phyloP scores from a whole-genome alignment of 257 asterid species.

The Solanum clarkiae region DNA sequence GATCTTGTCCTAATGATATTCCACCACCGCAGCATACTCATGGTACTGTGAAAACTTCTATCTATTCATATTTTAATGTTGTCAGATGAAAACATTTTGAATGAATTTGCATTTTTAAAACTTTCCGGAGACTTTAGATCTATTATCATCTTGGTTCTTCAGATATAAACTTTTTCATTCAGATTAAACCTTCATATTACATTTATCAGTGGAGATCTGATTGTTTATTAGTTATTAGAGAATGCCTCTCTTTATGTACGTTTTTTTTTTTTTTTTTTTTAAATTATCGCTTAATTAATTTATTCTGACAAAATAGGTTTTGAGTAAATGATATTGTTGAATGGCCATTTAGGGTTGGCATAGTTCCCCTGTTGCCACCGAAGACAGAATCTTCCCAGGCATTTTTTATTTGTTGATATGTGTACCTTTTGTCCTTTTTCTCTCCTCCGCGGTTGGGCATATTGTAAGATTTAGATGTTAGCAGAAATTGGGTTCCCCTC shows the following conservation, averaged over 20 bases:
- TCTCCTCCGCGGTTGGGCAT: background rate
- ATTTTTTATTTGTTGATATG: background rate
- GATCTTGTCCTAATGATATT: slow-evolving; percentile 18
- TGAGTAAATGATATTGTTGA: background rate
- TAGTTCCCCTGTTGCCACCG: background rate
- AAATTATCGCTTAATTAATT: background rate
- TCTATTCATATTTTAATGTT: background rate
- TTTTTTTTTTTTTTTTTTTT: background rate
- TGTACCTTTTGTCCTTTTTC: background rate
- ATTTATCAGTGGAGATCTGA: background rate
- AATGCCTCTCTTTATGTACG: background rate
- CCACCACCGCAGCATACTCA: slow-evolving; percentile 16
- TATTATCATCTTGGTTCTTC: background rate
- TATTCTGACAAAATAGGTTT: background rate
- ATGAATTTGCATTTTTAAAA: background rate
- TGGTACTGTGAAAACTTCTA: slow-evolving; percentile 30
- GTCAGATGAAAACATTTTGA: background rate
- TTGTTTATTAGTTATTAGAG: background rate
- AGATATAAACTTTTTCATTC: background rate
- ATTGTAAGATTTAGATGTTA: background rate
- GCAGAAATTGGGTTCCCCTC: slow-evolving; percentile 1
- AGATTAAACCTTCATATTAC: background rate
- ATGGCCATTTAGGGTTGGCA: background rate
- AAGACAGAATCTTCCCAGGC: background rate
- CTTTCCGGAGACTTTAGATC: background rate